Percentiles rank a stretch among this genome's conserved stretches.
These are phyloP conservation scores for Pleodorina starrii DNA, from an alignment of 139 green algal species.

Conservation along the genomic window DNA sequence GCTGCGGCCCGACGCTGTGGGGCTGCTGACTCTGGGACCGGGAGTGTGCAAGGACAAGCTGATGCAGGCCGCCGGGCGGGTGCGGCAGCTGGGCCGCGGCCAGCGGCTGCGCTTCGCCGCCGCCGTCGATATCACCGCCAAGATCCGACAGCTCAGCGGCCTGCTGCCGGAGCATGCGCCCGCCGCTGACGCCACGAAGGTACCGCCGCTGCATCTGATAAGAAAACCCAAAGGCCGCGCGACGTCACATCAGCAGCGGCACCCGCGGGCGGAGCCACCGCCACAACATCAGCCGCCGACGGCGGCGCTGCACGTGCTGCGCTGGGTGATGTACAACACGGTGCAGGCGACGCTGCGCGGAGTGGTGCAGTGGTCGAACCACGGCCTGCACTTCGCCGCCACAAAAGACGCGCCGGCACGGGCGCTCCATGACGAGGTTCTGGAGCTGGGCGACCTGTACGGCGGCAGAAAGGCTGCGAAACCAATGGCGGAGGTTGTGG, in stretches of 20 bases:
- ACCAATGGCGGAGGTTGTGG: not conserved
- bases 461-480: not conserved
- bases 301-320: slow-evolving; percentile 45
- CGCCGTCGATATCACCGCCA: slow-evolving; percentile 11
- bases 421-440: slow-evolving; percentile 54
- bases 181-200: too few relatives aligned
- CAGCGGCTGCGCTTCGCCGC: slow-evolving; percentile 52
- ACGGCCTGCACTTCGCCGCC: slow-evolving; percentile 63
- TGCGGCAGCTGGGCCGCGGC: slow-evolving; percentile 62
- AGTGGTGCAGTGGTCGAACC: slow-evolving; percentile 37
- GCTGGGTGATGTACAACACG: slow-evolving; percentile 63
- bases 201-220: too few relatives aligned
- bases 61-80: slow-evolving; percentile 57
- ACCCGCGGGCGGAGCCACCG: not conserved
- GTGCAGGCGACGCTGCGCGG: slow-evolving; percentile 54
- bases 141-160: not conserved
- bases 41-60: slow-evolving; percentile 67
- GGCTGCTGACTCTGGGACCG: slow-evolving; percentile 67
- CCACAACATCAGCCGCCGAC: not conserved
- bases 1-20: too few relatives aligned
- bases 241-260: too few relatives aligned
- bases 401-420: slow-evolving; percentile 25
- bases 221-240: too few relatives aligned
- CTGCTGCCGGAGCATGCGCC: not conserved
- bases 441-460: slow-evolving; percentile 50